Evolutionary conservation across 805 yeast species (phyloP).

Genomic region (Wickerhamiella hasegawae): DNA sequence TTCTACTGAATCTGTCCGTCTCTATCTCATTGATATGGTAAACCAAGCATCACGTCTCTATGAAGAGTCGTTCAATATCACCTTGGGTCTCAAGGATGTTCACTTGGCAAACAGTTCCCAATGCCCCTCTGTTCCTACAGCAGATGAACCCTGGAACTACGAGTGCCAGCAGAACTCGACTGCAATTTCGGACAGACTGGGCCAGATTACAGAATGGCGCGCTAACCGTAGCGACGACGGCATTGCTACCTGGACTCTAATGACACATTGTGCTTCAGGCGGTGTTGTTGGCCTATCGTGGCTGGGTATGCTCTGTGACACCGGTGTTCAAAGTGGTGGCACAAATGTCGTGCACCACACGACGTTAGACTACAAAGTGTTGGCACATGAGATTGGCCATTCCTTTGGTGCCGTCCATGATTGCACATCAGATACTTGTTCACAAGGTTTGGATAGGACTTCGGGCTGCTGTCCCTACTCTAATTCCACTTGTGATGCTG

Average conservation of each 20-base stretch:
- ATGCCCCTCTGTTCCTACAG: conserved; percentile 13
- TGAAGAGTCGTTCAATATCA: conserved; percentile 23
- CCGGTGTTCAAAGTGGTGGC: conserved; percentile 16
- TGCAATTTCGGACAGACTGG: conserved; percentile 17
- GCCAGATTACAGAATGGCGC: conserved; percentile 21
- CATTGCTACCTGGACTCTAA: conserved; percentile 23
- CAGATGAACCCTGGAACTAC: conserved; percentile 17
- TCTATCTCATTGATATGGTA: conserved; percentile 19
- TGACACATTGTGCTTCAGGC: conserved; percentile 21
- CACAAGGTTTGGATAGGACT: conserved; percentile 13
- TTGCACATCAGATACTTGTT: conserved; percentile 23
- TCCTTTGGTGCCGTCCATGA: conserved; percentile 28
- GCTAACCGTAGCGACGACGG: conserved; percentile 16
- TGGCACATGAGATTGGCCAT: conserved; percentile 27
- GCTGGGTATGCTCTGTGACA: conserved; percentile 23
- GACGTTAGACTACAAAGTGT: conserved; percentile 21
- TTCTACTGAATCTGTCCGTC: conserved; percentile 15
- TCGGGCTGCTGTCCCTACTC: conserved; percentile 24
- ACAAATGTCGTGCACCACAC: conserved; percentile 22
- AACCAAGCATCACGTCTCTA: conserved; percentile 22
- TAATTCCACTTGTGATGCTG: conserved; percentile 18
- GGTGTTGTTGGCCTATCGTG: conserved; percentile 24
- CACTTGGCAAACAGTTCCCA: conserved; percentile 14
- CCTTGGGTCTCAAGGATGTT: conserved; percentile 20
- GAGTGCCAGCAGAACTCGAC: conserved; percentile 8